phyloP scores from a whole-genome alignment of 2,329 filamentous ascomycete species.

The Aspergillus amoenus region DNA sequence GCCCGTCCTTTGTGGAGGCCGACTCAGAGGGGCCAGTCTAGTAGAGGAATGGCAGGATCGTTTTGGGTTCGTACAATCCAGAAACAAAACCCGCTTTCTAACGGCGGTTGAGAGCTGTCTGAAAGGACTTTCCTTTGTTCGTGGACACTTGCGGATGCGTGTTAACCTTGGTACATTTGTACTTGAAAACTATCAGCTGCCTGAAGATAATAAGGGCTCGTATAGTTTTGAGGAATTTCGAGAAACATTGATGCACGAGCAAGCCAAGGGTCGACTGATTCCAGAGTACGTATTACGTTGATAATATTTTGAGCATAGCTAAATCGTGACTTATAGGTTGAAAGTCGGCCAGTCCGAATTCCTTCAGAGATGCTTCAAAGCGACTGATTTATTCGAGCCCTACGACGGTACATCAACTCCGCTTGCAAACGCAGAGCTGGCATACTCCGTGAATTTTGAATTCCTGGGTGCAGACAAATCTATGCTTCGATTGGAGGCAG shows the following conservation, averaged over 20 bases:
- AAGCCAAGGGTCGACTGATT: constrained; percentile 38
- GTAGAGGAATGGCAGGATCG: constrained; percentile 23
- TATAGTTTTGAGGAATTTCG: constrained; percentile 42
- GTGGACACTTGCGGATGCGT: constrained; percentile 42
- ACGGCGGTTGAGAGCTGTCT: constrained; percentile 32
- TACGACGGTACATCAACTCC: constrained; percentile 20
- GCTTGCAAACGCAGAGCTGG: constrained; percentile 27
- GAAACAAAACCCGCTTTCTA: constrained; percentile 32
- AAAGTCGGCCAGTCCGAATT: constrained; percentile 26
- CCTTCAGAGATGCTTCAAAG: constrained; percentile 29
- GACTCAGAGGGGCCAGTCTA: constrained; percentile 15
- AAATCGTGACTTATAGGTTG: constrained; percentile 22
- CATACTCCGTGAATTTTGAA: constrained; percentile 44
- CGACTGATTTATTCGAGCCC: constrained; percentile 29
- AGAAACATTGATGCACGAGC: constrained; percentile 38
- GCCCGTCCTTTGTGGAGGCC: constrained; percentile 23
- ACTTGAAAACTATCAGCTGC: constrained; percentile 35
- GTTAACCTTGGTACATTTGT: constrained; percentile 44
- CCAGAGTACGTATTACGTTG: constrained; percentile 31
- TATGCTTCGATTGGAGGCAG: constrained; percentile 39
- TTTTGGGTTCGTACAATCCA: constrained; percentile 22
- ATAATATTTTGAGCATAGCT: not conserved
- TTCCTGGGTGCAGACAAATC: constrained; percentile 31
- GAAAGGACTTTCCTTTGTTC: constrained; percentile 30
- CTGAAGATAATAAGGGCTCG: constrained; percentile 22